A percentile compares a stretch with the other conserved stretches of the same genome.
Conservation (phyloP, 805 yeast species). For the Cyberlindnera suaveolens region DNA sequence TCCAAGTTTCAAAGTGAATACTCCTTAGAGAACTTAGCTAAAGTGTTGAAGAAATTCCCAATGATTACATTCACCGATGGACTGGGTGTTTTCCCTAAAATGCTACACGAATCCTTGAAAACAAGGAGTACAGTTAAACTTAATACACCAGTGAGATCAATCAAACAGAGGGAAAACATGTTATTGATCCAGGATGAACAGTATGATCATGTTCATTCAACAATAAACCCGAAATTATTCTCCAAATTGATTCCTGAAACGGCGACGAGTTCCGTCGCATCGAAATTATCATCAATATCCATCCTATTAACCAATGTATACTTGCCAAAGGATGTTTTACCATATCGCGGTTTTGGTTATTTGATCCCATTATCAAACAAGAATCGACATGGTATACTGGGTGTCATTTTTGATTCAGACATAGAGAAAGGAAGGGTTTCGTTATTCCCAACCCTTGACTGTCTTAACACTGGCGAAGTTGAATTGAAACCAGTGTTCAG, state of each 20-base stretch:
- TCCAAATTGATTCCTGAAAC: constrained; percentile 25
- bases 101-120: constrained; percentile 33
- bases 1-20: constrained; percentile 24
- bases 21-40: constrained; percentile 28
- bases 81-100: constrained; percentile 44
- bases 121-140: constrained; percentile 34
- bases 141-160: constrained; percentile 20
- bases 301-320: constrained; percentile 68
- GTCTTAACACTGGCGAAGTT: constrained; percentile 10
- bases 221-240: constrained; percentile 42
- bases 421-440: constrained; percentile 51
- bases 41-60: constrained; percentile 46
- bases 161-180: not conserved
- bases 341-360: constrained; percentile 75
- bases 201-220: constrained; percentile 55
- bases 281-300: constrained; percentile 23
- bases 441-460: constrained; percentile 14
- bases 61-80: constrained; percentile 57
- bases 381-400: constrained; percentile 58
- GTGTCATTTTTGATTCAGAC: constrained; percentile 88
- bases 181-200: constrained; percentile 3
- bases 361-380: constrained; percentile 54
- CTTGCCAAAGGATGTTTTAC: constrained; percentile 40
- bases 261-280: constrained; percentile 12
- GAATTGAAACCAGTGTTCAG: constrained; percentile 5